Evolutionary conservation across 1,284 basidiomycete species (phyloP).

Genomic region (Neotropicomus parvogracilis): DNA sequence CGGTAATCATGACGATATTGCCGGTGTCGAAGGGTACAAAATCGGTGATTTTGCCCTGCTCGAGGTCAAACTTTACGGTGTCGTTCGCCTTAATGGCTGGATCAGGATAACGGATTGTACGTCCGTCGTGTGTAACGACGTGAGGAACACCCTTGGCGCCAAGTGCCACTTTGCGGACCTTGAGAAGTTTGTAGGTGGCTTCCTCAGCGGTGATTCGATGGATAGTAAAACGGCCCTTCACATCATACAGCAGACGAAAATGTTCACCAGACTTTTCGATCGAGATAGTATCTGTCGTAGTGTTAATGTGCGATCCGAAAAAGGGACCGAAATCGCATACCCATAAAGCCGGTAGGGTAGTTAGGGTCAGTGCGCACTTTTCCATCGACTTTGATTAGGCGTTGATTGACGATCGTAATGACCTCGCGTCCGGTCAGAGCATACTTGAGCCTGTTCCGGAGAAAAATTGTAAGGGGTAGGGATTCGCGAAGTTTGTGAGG

Average conservation of each 20-base stretch:
- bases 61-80: conserved; percentile 95
- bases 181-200: conserved; percentile 96
- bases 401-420: conserved; percentile 91
- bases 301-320: not conserved
- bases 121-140: conserved; percentile 98
- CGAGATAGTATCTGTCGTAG: conserved; percentile 79
- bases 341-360: conserved; percentile 97
- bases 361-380: conserved; percentile 99
- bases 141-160: conserved; percentile 94
- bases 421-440: conserved; percentile 97
- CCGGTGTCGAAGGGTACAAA: conserved; percentile 97
- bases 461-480: conserved; percentile 91
- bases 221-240: conserved; percentile 99
- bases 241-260: conserved; percentile 99
- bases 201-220: conserved; percentile 99
- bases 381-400: conserved; percentile 96
- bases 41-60: conserved; percentile 92
- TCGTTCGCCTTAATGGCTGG: conserved; percentile 96
- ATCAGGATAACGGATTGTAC: conserved; percentile 99
- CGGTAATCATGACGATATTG: conserved; percentile 97
- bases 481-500: conserved; percentile 99
- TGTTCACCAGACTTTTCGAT: conserved; percentile 99
- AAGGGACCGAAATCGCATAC: conserved; percentile 44
- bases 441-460: conserved; percentile 99
- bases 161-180: conserved; percentile 90